Evolutionary conservation across 2,329 filamentous ascomycete species (phyloP), one percentile per base, ranked within the genome.

Genomic region (Nothophoma quercina): DNA sequence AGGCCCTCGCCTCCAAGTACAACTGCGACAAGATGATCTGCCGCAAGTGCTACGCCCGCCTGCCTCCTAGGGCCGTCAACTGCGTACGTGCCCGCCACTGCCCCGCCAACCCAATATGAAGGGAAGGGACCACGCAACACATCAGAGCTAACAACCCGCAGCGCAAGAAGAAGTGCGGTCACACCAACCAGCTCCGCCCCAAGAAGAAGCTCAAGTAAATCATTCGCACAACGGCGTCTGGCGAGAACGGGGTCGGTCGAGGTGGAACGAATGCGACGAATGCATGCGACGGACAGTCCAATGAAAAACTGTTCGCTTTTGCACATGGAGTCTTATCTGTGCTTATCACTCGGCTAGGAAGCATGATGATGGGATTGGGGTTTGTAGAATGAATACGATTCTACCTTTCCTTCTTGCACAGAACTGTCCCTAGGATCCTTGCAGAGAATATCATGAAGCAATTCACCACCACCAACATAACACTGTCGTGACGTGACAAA

Each of bases 1-100:
- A 98, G 89, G 93, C 91, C 70, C 88, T 98, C 65, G 93, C 93
- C 77, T 93, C 89, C 85, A 97, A 97, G 87, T 98, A 96, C 88
- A 98, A 99, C 89, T 98, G 93, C 90, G 95, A 98, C 71, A 97
- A 97, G 89, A 93, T 93, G 70, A 96, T 98, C 83, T 98, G 95
- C 91, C 93, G 95, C 86, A 98, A 99, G 90, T 99, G 95, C 90
- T 98, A 98, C 83, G 85, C 85, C 65, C 93, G 93, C 80, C 92
- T 98, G 65, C 93, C 93, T 69, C 93, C 93, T 71, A 91, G 95
- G 88, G 95, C 95, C 75, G 97, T 93, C 87, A 99, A 99, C 90
- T 99, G 95, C 91, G 65, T 68, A 66, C 47, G 65, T 67, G 23
- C 12, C 25, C 26, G 29, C 23, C 19, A 46, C 21, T 15, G 19